Percentiles rank a stretch among this genome's conserved stretches.
These are phyloP conservation scores for Rhodofomes roseus DNA, from an alignment of 1,284 basidiomycete genomes.

Conservation along the genomic window DNA sequence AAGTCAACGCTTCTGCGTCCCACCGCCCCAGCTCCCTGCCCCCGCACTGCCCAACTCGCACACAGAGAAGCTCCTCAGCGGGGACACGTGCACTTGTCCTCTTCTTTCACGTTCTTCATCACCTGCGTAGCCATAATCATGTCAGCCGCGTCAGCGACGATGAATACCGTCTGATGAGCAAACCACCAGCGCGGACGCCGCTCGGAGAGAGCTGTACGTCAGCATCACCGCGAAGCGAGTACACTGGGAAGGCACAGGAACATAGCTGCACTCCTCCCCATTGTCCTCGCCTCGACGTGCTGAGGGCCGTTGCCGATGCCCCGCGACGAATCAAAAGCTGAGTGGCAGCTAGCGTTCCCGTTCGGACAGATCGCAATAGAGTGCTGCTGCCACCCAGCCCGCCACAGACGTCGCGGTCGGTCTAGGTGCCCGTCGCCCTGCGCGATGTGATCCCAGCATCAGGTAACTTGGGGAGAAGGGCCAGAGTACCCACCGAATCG, in stretches of 20 bases:
- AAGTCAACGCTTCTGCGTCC: constrained; percentile 1
- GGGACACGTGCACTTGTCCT: constrained; percentile 62
- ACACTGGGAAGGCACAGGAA: constrained; percentile 6
- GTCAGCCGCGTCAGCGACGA: background rate
- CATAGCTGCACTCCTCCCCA: constrained; percentile 8
- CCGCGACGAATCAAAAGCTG: background rate
- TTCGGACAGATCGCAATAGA: background rate
- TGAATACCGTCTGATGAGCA: constrained; percentile 8
- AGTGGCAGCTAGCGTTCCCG: background rate
- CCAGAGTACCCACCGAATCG: constrained; percentile 48
- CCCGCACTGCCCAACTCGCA: constrained; percentile 1
- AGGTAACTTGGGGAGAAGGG: constrained; percentile 9
- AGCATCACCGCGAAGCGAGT: background rate
- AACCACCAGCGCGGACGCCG: background rate
- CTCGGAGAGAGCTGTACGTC: constrained; percentile 15
- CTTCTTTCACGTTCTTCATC: constrained; percentile 64
- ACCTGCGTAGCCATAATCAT: constrained; percentile 37
- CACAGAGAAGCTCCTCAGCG: constrained; percentile 22
- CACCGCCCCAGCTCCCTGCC: background rate
- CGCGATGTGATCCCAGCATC: constrained; percentile 3
- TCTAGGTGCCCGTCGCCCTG: background rate
- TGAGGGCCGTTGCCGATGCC: background rate
- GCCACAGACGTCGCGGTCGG: background rate
- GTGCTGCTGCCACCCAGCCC: background rate
- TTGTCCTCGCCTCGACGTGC: constrained; percentile 1